Evolutionary conservation across 176 grass and related monocot species (phyloP), one percentile per base, ranked within the genome.

Genomic region (Urochloa ruziziensis): DNA sequence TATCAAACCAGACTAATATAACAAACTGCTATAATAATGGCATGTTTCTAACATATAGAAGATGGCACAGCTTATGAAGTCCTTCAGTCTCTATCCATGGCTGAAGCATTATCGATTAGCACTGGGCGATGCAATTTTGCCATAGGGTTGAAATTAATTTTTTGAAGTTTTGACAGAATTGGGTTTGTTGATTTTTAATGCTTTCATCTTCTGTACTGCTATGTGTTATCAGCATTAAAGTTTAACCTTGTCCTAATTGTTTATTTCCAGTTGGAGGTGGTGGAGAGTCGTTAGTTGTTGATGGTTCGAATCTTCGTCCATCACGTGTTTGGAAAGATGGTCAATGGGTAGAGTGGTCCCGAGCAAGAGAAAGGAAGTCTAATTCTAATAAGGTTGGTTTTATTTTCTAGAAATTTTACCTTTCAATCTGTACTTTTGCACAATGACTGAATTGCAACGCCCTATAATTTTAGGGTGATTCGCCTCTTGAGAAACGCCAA

Each of bases 241-340:
- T 24, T 32, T 76, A 69, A 18, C 70, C 15, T 69, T 73, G 60
- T 80, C 17, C 67, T 82, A 53, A 78, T 72, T 27, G 21, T 81
- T 54, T 56, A 73, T 77, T 78, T 90, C 53, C 58, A 94, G 91
- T 80, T 77, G 84, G 47, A 60, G 80, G 79, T 46, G 85, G 88
- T 53, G 82, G 80, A 27, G 89, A 91, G 74, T 90, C 91, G 21
- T 81, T 89, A 76, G 36, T 79, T 34, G 74, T 96, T 80, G 86
- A 94, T 84, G 83, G 80, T 78, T 94, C 89, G 89, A 88, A 63
- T 79, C 90, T 99, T 79, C 91, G 97, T 37, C 89, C 90, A 66
- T 89, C 93, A 62, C 90, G 94, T 84, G 64, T 94, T 83, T 99
- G 97, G 97, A 84, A 99, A 35, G 93, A 96, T 90, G 90, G 86